These are phyloP conservation scores for Penicillium atrosanguineum DNA, from an alignment of 495 filamentous ascomycete species.

Conservation along the genomic window DNA sequence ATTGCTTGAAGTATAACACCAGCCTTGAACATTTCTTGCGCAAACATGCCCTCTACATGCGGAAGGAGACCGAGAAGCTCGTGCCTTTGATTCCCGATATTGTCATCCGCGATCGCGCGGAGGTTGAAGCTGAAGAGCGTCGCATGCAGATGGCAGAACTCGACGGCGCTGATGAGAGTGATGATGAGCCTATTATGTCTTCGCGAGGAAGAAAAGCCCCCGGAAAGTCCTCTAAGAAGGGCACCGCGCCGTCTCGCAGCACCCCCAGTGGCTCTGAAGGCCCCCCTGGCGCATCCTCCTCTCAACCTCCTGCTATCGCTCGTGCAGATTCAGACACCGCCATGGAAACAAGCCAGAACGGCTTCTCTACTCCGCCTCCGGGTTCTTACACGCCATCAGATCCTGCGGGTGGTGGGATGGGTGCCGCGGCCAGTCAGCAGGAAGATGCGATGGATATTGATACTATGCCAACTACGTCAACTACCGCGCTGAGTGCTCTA, in stretches of 20 bases:
- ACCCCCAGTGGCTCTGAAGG: slow-evolving; percentile 65
- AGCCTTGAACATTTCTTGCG: slow-evolving; percentile 82
- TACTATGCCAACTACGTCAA: slow-evolving; percentile 50
- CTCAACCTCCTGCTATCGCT: slow-evolving; percentile 48
- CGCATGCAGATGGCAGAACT: slow-evolving; percentile 72
- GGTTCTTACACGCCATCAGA: slow-evolving; percentile 76
- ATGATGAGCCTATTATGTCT: slow-evolving; percentile 98
- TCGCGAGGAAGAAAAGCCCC: slow-evolving; percentile 90
- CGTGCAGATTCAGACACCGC: slow-evolving; percentile 63
- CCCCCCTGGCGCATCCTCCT: slow-evolving; percentile 60
- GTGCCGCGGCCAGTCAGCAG: slow-evolving; percentile 63
- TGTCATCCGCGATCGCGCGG: slow-evolving; percentile 80
- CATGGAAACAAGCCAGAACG: slow-evolving; percentile 72
- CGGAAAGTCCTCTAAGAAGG: slow-evolving; percentile 69
- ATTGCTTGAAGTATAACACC: slow-evolving; percentile 93
- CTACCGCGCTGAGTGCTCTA: slow-evolving; percentile 56
- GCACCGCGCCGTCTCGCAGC: slow-evolving; percentile 67
- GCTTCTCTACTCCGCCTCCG: slow-evolving; percentile 75
- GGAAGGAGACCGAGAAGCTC: slow-evolving; percentile 92
- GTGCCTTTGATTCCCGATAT: slow-evolving; percentile 95
- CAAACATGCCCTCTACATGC: slow-evolving; percentile 93
- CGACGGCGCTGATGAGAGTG: slow-evolving; percentile 84
- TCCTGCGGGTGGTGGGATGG: slow-evolving; percentile 60
- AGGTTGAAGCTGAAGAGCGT: slow-evolving; percentile 95
- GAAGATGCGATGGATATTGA: slow-evolving; percentile 82